Evolutionary conservation across 495 filamentous ascomycete species (phyloP).

Genomic region (Aspergillus campestris): DNA sequence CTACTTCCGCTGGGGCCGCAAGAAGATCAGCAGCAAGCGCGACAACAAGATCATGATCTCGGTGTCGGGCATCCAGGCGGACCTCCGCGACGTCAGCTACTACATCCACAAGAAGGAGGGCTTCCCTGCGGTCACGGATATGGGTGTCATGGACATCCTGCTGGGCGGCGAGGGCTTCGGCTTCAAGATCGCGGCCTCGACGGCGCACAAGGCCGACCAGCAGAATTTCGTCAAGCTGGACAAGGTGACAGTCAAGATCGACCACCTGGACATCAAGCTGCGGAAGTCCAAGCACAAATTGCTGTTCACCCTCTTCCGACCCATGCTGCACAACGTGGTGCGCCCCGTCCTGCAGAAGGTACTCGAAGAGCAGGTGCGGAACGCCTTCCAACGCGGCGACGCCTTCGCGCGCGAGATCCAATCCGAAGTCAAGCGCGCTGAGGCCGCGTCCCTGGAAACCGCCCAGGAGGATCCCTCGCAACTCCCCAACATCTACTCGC

Average conservation of each 20-base stretch:
- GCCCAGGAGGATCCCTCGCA: slow-evolving; percentile 66
- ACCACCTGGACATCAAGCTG: slow-evolving; percentile 80
- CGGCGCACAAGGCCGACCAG: slow-evolving; percentile 64
- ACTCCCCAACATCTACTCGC: slow-evolving; percentile 74
- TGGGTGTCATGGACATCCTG: slow-evolving; percentile 82
- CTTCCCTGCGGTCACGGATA: slow-evolving; percentile 84
- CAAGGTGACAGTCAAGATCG: slow-evolving; percentile 75
- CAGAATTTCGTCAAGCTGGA: slow-evolving; percentile 91
- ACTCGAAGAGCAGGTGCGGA: slow-evolving; percentile 77
- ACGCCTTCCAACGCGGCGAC: slow-evolving; percentile 66
- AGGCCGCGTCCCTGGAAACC: slow-evolving; percentile 31
- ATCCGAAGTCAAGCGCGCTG: slow-evolving; percentile 67
- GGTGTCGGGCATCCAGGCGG: slow-evolving; percentile 73
- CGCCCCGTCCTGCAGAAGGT: slow-evolving; percentile 79
- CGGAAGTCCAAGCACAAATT: slow-evolving; percentile 92
- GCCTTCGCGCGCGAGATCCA: slow-evolving; percentile 65
- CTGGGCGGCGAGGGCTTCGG: slow-evolving; percentile 80
- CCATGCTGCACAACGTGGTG: slow-evolving; percentile 73
- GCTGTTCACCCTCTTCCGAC: slow-evolving; percentile 82
- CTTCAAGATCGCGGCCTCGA: slow-evolving; percentile 87
- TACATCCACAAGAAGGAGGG: slow-evolving; percentile 94
- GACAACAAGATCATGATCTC: slow-evolving; percentile 74
- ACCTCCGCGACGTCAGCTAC: slow-evolving; percentile 72
- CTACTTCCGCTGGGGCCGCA: slow-evolving; percentile 92
- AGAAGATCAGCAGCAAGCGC: slow-evolving; percentile 68